Conservation (phyloP, 331 rosid genomes). For the Stylosanthes scabra region DNA sequence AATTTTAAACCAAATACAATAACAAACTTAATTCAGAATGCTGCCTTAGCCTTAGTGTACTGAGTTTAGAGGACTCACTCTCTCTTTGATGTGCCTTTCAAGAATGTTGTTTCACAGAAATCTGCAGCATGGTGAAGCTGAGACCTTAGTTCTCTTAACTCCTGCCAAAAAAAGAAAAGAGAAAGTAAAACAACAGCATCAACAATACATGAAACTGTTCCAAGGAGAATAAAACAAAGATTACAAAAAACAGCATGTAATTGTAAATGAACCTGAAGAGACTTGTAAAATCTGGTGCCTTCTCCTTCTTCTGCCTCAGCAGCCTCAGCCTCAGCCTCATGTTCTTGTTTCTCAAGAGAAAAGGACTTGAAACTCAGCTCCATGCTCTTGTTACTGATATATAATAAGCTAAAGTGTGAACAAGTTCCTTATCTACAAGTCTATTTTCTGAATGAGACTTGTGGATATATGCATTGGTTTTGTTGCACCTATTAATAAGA, state of each 20-base stretch:
- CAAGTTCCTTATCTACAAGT: conserved; percentile 27
- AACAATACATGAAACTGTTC: background rate
- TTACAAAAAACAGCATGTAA: background rate
- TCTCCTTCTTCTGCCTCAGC: conserved; percentile 45
- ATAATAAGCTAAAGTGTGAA: conserved; percentile 18
- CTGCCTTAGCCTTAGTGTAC: too few species aligned
- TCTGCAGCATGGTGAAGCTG: conserved; percentile 97
- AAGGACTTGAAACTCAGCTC: conserved; percentile 48
- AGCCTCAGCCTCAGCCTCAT: conserved; percentile 32
- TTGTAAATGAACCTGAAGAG: conserved; percentile 65
- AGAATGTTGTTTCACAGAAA: conserved; percentile 79
- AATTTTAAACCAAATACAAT: too few species aligned
- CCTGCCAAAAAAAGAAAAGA: conserved; percentile 47
- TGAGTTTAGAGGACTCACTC: conserved; percentile 55
- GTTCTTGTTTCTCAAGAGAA: conserved; percentile 49
- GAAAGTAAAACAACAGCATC: too few species aligned
- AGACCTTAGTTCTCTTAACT: conserved; percentile 67
- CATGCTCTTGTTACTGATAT: conserved; percentile 44
- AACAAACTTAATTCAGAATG: too few species aligned
- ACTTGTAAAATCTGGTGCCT: conserved; percentile 53
- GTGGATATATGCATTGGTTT: conserved; percentile 24
- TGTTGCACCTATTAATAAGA: conserved; percentile 25
- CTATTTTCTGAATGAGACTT: conserved; percentile 28
- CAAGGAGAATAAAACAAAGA: conserved; percentile 2
- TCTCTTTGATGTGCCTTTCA: conserved; percentile 64